Conservation (phyloP, 164 flowering plant genomes). For the Hamamelis virginiana region DNA sequence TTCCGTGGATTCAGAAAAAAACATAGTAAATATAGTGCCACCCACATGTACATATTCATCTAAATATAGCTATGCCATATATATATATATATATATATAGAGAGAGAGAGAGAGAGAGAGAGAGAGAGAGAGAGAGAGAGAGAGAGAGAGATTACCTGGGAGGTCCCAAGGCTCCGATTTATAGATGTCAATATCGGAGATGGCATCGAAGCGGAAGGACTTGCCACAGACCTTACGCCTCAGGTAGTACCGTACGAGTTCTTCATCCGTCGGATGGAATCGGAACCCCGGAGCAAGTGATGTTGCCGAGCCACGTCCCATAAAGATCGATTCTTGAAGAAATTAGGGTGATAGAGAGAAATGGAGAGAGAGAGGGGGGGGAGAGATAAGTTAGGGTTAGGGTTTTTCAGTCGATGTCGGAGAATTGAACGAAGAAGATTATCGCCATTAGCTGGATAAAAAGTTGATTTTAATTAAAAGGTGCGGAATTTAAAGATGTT, state of each 20-base stretch:
- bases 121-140: not conserved
- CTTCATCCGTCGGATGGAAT: constrained; percentile 29
- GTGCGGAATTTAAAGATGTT: too few relatives aligned
- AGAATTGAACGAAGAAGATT: too few relatives aligned
- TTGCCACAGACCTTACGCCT: constrained; percentile 22
- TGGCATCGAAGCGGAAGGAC: constrained; percentile 19
- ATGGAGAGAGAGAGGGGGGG: not conserved
- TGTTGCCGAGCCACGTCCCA: constrained; percentile 12
- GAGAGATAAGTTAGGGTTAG: not conserved
- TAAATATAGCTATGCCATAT: too few relatives aligned
- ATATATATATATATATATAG: too few relatives aligned
- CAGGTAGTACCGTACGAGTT: constrained; percentile 27
- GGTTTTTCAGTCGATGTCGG: too few relatives aligned
- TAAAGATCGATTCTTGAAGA: not conserved
- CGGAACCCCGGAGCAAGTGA: constrained; percentile 28
- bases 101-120: not conserved
- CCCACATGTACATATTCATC: too few relatives aligned
- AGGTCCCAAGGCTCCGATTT: constrained; percentile 32
- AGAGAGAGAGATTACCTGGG: constrained; percentile 11
- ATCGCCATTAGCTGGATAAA: too few relatives aligned
- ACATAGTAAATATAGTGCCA: too few relatives aligned
- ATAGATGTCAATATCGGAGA: constrained; percentile 23
- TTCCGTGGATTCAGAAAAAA: too few relatives aligned
- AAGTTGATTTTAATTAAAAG: too few relatives aligned
- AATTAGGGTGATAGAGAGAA: constrained; percentile 1